Conservation (phyloP, 2,329 filamentous ascomycete species). For the Penicillium sp. region DNA sequence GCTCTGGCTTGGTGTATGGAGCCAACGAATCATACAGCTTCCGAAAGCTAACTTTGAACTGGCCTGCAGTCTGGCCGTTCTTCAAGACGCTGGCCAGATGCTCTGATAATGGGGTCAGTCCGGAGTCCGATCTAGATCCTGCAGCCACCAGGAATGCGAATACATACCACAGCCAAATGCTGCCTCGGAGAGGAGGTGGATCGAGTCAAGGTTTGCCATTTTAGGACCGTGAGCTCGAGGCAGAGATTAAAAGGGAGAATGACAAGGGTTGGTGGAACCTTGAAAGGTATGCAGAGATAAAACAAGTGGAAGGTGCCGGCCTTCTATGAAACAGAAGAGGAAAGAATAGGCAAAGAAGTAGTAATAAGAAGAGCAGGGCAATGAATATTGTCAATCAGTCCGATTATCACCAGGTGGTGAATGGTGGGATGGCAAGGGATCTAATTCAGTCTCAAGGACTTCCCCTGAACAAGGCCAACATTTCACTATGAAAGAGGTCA, state of each 20-base stretch:
- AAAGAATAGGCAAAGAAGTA: neutral
- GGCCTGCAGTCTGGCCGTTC: constrained; percentile 32
- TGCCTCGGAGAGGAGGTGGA: constrained; percentile 37
- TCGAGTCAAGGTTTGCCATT: constrained; percentile 38
- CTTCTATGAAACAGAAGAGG: constrained; percentile 5
- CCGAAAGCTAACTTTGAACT: constrained; percentile 37
- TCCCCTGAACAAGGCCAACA: constrained; percentile 19
- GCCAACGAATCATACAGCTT: constrained; percentile 33
- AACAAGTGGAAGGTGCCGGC: constrained; percentile 7
- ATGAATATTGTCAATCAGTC: neutral
- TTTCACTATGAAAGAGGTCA: constrained; percentile 15
- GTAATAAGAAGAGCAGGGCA: neutral
- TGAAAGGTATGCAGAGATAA: neutral
- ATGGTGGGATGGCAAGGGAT: constrained; percentile 6
- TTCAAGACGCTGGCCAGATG: constrained; percentile 39
- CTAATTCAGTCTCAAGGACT: constrained; percentile 21
- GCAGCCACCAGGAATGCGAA: neutral
- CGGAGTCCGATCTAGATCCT: constrained; percentile 8
- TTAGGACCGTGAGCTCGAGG: constrained; percentile 3
- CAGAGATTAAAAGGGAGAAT: constrained; percentile 3
- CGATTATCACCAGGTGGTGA: neutral
- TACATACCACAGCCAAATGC: constrained; percentile 44
- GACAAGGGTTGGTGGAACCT: neutral
- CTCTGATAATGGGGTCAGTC: constrained; percentile 26
- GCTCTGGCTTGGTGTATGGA: constrained; percentile 26